Evolutionary conservation across 73 alveolate genomes (phyloP).

Genomic region (Paramecium caudatum): DNA sequence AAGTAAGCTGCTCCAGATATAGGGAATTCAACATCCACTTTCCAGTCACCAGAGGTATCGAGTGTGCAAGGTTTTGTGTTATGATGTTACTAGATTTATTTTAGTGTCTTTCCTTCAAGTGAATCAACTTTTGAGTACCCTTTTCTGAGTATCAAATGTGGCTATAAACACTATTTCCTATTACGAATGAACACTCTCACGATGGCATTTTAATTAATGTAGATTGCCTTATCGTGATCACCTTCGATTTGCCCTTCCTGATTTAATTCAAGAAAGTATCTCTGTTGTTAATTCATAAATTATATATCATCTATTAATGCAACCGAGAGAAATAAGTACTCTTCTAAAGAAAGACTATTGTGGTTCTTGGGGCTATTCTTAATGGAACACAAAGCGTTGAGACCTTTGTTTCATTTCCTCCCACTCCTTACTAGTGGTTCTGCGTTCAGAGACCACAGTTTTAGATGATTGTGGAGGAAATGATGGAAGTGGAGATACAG

Average conservation of each 20-base stretch:
- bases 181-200: constrained; percentile 31
- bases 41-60: constrained; percentile 42
- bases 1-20: constrained; percentile 17
- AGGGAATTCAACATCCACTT: constrained; percentile 17
- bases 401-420: constrained; percentile 8
- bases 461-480: not conserved
- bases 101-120: not conserved
- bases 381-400: constrained; percentile 27
- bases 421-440: not conserved
- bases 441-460: constrained; percentile 33
- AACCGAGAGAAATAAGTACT: constrained; percentile 28
- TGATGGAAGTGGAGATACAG: not conserved
- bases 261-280: constrained; percentile 27
- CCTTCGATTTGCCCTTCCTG: constrained; percentile 3
- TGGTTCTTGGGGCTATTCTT: not conserved
- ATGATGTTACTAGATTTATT: not conserved
- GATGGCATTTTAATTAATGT: not conserved
- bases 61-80: not conserved
- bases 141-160: not conserved
- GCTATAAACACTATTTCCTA: not conserved
- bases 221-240: constrained; percentile 15
- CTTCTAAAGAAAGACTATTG: constrained; percentile 32
- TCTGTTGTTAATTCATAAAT: not conserved
- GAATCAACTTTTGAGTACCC: not conserved
- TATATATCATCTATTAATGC: not conserved